Evolutionary conservation across 257 asterid species (phyloP).

Genomic region (Solanum tarijense): DNA sequence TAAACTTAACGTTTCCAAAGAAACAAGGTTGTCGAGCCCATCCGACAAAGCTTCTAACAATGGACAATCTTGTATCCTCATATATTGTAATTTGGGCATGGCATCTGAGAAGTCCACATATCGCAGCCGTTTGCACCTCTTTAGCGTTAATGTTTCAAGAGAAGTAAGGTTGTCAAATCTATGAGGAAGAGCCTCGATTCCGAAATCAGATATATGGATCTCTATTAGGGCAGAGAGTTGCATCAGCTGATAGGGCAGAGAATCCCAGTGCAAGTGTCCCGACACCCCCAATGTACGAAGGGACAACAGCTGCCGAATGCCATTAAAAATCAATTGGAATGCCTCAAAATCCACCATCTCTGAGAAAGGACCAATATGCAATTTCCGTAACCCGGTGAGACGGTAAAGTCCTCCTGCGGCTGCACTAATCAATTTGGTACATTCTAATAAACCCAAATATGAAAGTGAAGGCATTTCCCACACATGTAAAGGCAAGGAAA

Average conservation of each 20-base stretch:
- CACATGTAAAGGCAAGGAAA: neutral
- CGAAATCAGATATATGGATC: no score
- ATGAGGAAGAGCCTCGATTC: no score
- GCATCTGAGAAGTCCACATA: no score
- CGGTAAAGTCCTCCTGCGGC: neutral
- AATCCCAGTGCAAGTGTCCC: neutral
- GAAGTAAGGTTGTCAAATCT: no score
- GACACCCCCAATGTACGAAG: rapidly evolving
- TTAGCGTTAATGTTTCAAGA: no score
- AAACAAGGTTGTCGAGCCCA: no score
- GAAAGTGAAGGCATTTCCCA: neutral
- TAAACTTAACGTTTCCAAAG: rapidly evolving
- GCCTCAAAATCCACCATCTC: neutral
- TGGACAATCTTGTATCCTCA: rapidly evolving
- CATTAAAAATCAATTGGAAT: neutral
- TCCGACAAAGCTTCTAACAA: no score
- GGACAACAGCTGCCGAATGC: neutral
- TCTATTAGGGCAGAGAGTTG: no score
- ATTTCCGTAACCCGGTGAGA: neutral
- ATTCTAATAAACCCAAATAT: rapidly evolving
- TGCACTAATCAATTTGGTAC: neutral
- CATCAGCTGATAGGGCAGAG: no score
- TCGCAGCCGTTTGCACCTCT: no score
- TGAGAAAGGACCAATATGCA: neutral
- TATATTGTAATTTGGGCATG: no score